Base-by-base conservation (phyloP, 371 early-diverging fungal genomes). In the Mycotypha africana region DNA sequence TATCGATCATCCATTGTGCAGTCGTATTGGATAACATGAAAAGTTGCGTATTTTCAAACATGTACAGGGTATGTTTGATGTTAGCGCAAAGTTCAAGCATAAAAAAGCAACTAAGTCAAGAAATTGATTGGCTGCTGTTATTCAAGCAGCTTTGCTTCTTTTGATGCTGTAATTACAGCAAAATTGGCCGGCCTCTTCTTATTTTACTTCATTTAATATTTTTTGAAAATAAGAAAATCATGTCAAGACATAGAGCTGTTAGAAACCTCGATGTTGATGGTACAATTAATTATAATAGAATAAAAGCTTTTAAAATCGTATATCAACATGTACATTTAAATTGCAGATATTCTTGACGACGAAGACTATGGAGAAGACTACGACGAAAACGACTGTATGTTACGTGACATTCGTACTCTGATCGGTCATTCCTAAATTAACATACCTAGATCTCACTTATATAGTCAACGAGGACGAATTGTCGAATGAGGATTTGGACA, bases 241-340 rank as follows among this genome's bases (percentile, higher is more conserved):
- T 88, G 89, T 85, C 87, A 19, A 74, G 89, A 45, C 89, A 89
- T 51, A 72, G 89, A 55, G 74, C 67, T 42, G 70, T 89, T 38
- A 68, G 86, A 52, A 86, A 85, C 53, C 44, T 89, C 25, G 82
- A 82, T 47, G 58, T 83, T 25, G 79, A 82, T 37, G 86, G 86
- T 86, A 33, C n/a, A 33, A 9, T 9, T 33, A 33, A 14, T 14
- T 11, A 33, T 6, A 76, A 36, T 40, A 21, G 15, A n/a, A 22
- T 12, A n/a, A n/a, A n/a, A n/a, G 17, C 12, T 26, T 30, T 8
- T 19, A 31, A 1, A 37, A 40, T 40, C 38, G 11, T 21, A 3
- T n/a, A 38, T 1, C 32, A 34, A 11, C 45, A 19, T 39, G 15
- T 26, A 12, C 15, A 14, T 15, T 9, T 47, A 15, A 41, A 11